These are phyloP conservation scores for Crotalaria pallida DNA, from an alignment of 306 rosid genomes.

Conservation along the genomic window DNA sequence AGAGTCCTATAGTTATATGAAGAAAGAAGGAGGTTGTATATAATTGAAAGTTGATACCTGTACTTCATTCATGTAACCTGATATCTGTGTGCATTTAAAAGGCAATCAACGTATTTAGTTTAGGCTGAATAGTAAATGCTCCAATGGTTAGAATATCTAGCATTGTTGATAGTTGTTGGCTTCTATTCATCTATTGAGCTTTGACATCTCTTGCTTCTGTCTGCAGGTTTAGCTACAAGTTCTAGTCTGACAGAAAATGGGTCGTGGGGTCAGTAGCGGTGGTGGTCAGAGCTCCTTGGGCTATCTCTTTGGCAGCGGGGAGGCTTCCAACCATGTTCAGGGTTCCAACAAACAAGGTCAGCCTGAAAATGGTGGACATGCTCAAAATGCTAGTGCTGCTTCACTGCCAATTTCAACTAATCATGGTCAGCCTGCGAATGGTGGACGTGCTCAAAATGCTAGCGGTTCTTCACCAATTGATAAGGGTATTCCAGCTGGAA, in stretches of 20 bases:
- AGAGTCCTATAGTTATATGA: neutral
- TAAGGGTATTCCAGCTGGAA: constrained; percentile 61
- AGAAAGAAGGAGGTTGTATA: neutral
- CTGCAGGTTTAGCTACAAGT: constrained; percentile 20
- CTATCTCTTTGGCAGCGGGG: constrained; percentile 73
- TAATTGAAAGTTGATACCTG: neutral
- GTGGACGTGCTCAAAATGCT: constrained; percentile 23
- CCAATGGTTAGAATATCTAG: neutral
- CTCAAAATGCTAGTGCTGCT: neutral
- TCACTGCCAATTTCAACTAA: neutral
- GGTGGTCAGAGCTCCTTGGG: constrained; percentile 88
- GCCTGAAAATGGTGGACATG: constrained; percentile 9
- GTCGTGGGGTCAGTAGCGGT: constrained; percentile 79
- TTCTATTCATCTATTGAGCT: neutral
- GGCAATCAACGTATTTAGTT: neutral
- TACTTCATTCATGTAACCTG: neutral
- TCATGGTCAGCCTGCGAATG: constrained; percentile 26
- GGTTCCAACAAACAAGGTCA: constrained; percentile 25
- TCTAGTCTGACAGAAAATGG: constrained; percentile 37
- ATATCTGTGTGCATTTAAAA: neutral
- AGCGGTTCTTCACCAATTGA: constrained; percentile 35
- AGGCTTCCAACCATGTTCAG: constrained; percentile 28
- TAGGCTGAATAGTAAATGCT: neutral
- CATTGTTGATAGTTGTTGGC: neutral
- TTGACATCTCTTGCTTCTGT: neutral